These are phyloP conservation scores for Ascochyta clinopodiicola DNA, from an alignment of 2,329 filamentous ascomycete genomes.

Conservation along the genomic window DNA sequence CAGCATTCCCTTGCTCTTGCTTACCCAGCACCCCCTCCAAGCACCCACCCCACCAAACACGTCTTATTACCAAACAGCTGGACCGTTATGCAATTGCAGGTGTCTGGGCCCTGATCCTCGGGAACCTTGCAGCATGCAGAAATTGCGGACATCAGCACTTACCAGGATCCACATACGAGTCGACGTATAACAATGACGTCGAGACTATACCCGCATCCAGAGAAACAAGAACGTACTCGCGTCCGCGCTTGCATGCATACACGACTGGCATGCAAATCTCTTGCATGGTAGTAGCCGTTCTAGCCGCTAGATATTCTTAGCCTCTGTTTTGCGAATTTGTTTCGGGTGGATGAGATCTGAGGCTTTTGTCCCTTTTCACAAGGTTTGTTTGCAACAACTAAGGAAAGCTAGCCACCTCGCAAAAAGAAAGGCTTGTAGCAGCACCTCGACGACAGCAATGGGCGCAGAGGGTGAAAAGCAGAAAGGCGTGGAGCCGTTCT, in stretches of 20 bases:
- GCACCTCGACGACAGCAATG: constrained; percentile 17
- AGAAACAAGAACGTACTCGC: constrained; percentile 13
- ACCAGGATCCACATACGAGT: constrained; percentile 20
- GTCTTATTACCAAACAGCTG: constrained; percentile 13
- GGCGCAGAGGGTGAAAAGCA: constrained; percentile 9
- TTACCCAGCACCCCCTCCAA: constrained; percentile 10
- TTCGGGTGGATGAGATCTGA: constrained; percentile 5
- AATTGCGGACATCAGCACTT: constrained; percentile 12
- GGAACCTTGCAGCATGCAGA: constrained; percentile 9
- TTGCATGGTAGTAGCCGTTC: constrained; percentile 20
- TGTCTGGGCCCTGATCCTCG: not conserved
- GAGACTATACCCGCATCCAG: constrained; percentile 31
- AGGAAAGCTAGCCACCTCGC: constrained; percentile 10
- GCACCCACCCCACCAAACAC: constrained; percentile 19
- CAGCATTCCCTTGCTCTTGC: not conserved
- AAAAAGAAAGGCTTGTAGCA: constrained; percentile 3
- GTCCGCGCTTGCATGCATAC: constrained; percentile 25
- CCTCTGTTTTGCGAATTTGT: constrained; percentile 2
- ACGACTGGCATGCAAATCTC: constrained; percentile 6
- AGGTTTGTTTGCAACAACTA: constrained; percentile 12
- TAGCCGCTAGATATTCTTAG: constrained; percentile 15
- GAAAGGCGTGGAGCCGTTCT: constrained; percentile 26
- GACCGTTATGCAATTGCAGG: not conserved
- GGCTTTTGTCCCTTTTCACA: constrained; percentile 14
- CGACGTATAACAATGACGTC: constrained; percentile 39